Conservation (phyloP, 179 eudicot species). For the Silene coronaria region DNA sequence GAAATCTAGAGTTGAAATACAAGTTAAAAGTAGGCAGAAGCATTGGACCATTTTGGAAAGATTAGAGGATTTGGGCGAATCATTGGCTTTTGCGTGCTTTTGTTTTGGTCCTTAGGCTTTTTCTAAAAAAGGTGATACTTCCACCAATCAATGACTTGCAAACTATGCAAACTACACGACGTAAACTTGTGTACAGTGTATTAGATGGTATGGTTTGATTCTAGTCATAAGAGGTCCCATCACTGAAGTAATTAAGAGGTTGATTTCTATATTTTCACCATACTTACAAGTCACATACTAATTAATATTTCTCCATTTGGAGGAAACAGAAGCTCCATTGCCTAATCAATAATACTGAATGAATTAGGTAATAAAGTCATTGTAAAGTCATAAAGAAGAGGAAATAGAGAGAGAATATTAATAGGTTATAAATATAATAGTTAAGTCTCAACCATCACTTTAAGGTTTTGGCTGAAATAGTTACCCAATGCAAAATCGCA, state of each 20-base stretch:
- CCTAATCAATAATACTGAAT: no score
- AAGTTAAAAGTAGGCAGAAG: background rate
- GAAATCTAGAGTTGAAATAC: conserved; percentile 2
- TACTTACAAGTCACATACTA: no score
- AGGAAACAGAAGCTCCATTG: no score
- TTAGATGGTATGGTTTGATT: background rate
- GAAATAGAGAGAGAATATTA: no score
- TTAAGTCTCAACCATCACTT: no score
- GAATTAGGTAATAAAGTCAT: no score
- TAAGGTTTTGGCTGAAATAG: no score
- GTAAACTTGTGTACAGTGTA: background rate
- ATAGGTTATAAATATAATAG: no score
- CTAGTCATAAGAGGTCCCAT: background rate
- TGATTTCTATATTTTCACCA: background rate
- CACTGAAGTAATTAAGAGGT: background rate
- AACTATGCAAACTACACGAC: background rate
- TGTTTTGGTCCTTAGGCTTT: conserved; percentile 2
- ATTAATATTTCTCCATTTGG: no score
- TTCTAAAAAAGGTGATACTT: background rate
- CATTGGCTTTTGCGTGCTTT: conserved; percentile 3
- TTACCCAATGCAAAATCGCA: no score
- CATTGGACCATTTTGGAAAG: background rate
- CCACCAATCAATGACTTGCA: background rate
- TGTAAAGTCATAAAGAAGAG: no score
- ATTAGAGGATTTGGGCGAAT: background rate